Evolutionary conservation across 495 filamentous ascomycete genomes (phyloP), one percentile per base, ranked within the genome.

Genomic region (Platismatia glauca): DNA sequence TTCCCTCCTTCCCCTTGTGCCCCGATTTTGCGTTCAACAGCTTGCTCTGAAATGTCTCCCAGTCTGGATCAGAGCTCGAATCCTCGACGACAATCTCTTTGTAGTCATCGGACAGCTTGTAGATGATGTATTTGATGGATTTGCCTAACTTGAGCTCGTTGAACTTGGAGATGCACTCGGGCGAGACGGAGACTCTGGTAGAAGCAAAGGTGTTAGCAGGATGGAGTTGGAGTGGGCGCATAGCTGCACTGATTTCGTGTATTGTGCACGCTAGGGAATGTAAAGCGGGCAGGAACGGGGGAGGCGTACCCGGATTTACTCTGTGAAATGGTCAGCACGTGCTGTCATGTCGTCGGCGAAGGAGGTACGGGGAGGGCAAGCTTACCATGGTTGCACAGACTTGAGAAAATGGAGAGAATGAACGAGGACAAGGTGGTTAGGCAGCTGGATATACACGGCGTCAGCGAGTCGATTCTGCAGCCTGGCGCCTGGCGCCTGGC

Each of bases 61-160:
- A 92, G 69, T 86, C 80, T 67, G 80, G 74, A 33, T 81, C 78
- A 55, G 79, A 78, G 61, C 85, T 84, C 64, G 84, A 81, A 67
- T 95, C 89, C 43, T 87, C 85, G 69, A 97, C 83, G 52, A 88
- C 88, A 72, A 97, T 91, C 70, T 87, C 74, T 76, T 89, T 94
- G 85, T 89, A 89, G 83, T 96, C 84, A 76, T 95, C 90, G 67
- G 88, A 83, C 71, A 98, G 86, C 82, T 96, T 96, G 88, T 86
- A 97, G 85, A 98, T 89, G 79, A 98, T 87, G 80, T 84, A 98
- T 79, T 95, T 96, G 80, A 84, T 78, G 76, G 86, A 86, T 75
- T 91, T 90, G 78, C 80, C 84, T 68, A 92, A 83, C 82, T 95
- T 95, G 64, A 98, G 86, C 60, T 96, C 85, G 74, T 96, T 92